phyloP scores from a whole-genome alignment of 305 asterid genomes.

The Stenogyne calaminthoides region DNA sequence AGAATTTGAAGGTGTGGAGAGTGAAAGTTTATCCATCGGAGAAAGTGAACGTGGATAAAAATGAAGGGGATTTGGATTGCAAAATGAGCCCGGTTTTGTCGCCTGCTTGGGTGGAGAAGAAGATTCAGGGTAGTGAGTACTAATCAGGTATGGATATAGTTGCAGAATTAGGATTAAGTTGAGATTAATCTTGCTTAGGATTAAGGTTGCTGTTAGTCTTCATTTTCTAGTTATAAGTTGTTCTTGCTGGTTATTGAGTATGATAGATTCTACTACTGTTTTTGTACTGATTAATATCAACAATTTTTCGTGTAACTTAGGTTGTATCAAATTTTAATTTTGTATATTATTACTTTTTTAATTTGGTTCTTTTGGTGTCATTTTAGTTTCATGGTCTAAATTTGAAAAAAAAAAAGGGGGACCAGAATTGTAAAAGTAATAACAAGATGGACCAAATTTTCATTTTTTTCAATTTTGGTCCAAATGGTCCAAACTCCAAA shows the following conservation, averaged over 20 bases:
- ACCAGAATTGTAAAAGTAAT: too few relatives aligned
- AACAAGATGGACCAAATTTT: too few relatives aligned
- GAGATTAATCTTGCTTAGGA: not conserved
- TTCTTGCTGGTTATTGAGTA: not conserved
- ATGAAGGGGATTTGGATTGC: conserved; percentile 29
- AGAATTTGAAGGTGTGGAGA: conserved; percentile 76
- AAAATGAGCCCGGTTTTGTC: conserved; percentile 66
- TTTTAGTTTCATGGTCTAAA: too few relatives aligned
- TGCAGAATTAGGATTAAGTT: not conserved
- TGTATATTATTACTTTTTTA: too few relatives aligned
- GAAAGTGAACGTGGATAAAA: conserved; percentile 38
- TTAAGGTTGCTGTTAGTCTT: not conserved
- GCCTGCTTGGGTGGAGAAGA: conserved; percentile 81
- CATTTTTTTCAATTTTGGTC: too few relatives aligned
- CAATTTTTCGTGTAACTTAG: too few relatives aligned
- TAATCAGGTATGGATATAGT: conserved; percentile 11
- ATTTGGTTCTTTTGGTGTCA: too few relatives aligned
- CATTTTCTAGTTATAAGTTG: not conserved
- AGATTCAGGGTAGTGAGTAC: conserved; percentile 52
- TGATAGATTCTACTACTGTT: not conserved
- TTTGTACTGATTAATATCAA: too few relatives aligned
- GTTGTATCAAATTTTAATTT: too few relatives aligned
- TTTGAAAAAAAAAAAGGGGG: too few relatives aligned
- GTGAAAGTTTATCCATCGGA: conserved; percentile 55
- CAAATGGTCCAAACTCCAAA: too few relatives aligned